Evolutionary conservation across 495 filamentous ascomycete genomes (phyloP), one percentile per base, ranked within the genome.

Genomic region (Paragyromitra xinjiangensis): DNA sequence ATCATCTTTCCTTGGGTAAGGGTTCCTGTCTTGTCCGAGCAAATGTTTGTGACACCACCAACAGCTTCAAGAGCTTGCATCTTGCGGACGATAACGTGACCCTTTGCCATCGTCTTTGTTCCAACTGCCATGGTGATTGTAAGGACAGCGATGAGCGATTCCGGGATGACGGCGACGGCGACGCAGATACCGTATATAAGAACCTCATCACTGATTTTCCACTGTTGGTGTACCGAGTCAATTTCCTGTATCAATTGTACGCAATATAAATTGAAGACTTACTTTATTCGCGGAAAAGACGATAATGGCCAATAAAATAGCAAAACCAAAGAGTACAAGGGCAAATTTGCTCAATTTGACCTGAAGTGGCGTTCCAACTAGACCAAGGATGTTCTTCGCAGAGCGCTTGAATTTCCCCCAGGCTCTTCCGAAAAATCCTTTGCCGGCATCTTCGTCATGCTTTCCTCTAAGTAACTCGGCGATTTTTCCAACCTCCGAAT

Each of bases 91-190:
- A 93, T 89, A 65, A 92, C 91, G 81, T 92, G 86, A 34, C 89
- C 85, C 71, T 88, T 84, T 6, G 89, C 90, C 91, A 93, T 93
- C 55, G 89, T 88, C 83, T 90, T 91, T 9, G 90, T 91, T 44
- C 91, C 91, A 22, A 91, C 88, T 6, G 91, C 90, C 86, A 93
- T 91, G 22, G 91, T 92, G 75, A 93, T 92, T 0, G 91, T 93
- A 75, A 94, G 83, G 55, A 93, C 91, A 26, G 91, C 92, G 61
- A 92, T 92, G 64, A 94, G 85, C 73, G 90, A 92, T 77, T 91
- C 92, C 1, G 92, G 92, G 73, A 94, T 92, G 83, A 92, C 91
- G 14, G 91, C 90, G 7, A 92, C 90, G 19, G 90, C 91, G 9
- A 89, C 88, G 72, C 85, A 87, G 62, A 89, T 88, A 69, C 87